phyloP scores from a whole-genome alignment of 2,329 filamentous ascomycete species.

The Alternaria rosae region DNA sequence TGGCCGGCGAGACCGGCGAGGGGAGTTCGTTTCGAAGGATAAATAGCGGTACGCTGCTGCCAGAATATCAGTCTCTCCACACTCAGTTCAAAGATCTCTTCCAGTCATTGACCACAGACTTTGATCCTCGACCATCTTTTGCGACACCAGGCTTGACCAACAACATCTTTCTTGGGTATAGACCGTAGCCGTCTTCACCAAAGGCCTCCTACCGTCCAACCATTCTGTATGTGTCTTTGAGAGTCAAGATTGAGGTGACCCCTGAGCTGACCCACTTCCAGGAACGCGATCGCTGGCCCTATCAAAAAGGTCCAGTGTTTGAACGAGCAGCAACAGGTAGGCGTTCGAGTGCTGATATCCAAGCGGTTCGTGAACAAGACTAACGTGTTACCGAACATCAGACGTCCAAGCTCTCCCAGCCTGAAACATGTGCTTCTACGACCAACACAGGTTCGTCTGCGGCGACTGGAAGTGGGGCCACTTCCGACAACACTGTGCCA shows the following conservation, averaged over 20 bases:
- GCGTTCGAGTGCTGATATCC: constrained; percentile 34
- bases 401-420: constrained; percentile 39
- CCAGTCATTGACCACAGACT: constrained; percentile 38
- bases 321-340: constrained; percentile 38
- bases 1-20: constrained; percentile 32
- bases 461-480: constrained; percentile 94
- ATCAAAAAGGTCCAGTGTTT: constrained; percentile 31
- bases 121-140: constrained; percentile 39
- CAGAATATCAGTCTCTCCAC: constrained; percentile 36
- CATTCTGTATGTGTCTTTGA: constrained; percentile 40
- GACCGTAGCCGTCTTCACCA: constrained; percentile 15
- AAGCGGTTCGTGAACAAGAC: constrained; percentile 37
- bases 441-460: constrained; percentile 84
- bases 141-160: constrained; percentile 36
- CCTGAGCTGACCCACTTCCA: constrained; percentile 39
- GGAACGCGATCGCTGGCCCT: constrained; percentile 31
- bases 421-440: constrained; percentile 89
- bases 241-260: constrained; percentile 30
- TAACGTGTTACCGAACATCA: constrained; percentile 41
- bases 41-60: constrained; percentile 49
- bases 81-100: constrained; percentile 35
- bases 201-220: constrained; percentile 41
- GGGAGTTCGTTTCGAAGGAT: constrained; percentile 44
- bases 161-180: constrained; percentile 27
- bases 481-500: constrained; percentile 91